Evolutionary conservation across 371 early-diverging fungal genomes (phyloP).

Genomic region (Mucor lusitanicus): DNA sequence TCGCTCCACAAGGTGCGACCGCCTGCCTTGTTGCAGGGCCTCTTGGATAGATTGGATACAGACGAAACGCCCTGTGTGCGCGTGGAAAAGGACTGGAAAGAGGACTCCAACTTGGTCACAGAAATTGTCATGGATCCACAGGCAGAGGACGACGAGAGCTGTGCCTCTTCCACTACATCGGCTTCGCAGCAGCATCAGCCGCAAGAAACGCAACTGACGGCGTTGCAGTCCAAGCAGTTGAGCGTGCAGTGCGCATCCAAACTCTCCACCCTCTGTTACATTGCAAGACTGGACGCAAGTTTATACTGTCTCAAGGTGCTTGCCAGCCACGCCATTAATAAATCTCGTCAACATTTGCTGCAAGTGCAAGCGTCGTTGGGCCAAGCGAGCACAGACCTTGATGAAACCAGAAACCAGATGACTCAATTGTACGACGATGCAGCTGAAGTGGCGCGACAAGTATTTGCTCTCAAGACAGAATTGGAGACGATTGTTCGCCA

Average conservation of each 20-base stretch:
- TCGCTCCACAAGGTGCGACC: conserved; percentile 52
- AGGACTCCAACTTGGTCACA: conserved; percentile 50
- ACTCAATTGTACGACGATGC: conserved; percentile 57
- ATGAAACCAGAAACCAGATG: conserved; percentile 51
- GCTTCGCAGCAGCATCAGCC: not conserved
- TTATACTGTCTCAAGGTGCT: conserved; percentile 59
- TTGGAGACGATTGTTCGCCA: conserved; percentile 57
- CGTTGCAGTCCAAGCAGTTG: conserved; percentile 6
- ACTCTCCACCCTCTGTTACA: conserved; percentile 31
- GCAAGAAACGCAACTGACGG: conserved; percentile 1
- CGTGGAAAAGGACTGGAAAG: conserved; percentile 52
- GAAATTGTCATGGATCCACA: conserved; percentile 28
- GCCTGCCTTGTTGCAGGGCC: conserved; percentile 51
- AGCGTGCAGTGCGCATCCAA: conserved; percentile 13
- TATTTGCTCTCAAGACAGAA: conserved; percentile 55
- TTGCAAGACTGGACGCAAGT: conserved; percentile 54
- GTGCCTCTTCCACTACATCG: not conserved
- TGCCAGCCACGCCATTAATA: conserved; percentile 42
- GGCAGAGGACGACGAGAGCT: not conserved
- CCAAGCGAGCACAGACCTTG: conserved; percentile 52
- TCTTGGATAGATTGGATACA: conserved; percentile 56
- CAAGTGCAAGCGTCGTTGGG: conserved; percentile 50
- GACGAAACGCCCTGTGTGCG: conserved; percentile 31
- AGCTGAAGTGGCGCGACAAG: conserved; percentile 56
- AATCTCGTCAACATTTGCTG: conserved; percentile 38